Conservation (phyloP, 371 early-diverging fungal genomes). For the Mucor velutinosus region DNA sequence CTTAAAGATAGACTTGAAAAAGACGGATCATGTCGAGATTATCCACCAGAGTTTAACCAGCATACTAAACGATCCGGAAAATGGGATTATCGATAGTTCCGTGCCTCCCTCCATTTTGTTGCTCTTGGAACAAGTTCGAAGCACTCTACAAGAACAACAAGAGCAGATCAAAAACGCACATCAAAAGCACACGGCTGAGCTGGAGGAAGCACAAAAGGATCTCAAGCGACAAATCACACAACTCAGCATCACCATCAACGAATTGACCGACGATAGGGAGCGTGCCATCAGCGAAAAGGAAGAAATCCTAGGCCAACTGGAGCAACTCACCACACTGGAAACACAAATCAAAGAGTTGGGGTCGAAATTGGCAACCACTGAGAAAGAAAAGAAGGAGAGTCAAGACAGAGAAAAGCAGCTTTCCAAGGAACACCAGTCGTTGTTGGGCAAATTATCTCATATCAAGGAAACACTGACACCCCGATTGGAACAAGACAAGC, state of each 20-base stretch:
- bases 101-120: slow-evolving; percentile 35
- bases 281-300: slow-evolving; percentile 36
- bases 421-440: slow-evolving; percentile 45
- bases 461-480: slow-evolving; percentile 47
- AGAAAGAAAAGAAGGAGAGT: slow-evolving; percentile 16
- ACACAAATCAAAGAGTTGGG: not conserved
- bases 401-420: slow-evolving; percentile 31
- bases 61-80: slow-evolving; percentile 36
- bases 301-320: slow-evolving; percentile 15
- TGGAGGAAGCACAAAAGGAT: slow-evolving; percentile 27
- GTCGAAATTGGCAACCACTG: slow-evolving; percentile 14
- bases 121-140: slow-evolving; percentile 33
- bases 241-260: slow-evolving; percentile 38
- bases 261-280: slow-evolving; percentile 42
- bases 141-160: slow-evolving; percentile 18
- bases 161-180: not conserved
- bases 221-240: slow-evolving; percentile 45
- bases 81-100: slow-evolving; percentile 24
- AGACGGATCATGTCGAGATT: not conserved
- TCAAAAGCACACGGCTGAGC: not conserved
- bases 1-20: not conserved
- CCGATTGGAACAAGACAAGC: slow-evolving; percentile 47
- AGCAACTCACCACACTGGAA: not conserved
- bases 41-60: slow-evolving; percentile 24
- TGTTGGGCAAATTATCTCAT: slow-evolving; percentile 38